phyloP scores from a whole-genome alignment of 805 yeast species.

The Saccharomycopsis lassenensis region DNA sequence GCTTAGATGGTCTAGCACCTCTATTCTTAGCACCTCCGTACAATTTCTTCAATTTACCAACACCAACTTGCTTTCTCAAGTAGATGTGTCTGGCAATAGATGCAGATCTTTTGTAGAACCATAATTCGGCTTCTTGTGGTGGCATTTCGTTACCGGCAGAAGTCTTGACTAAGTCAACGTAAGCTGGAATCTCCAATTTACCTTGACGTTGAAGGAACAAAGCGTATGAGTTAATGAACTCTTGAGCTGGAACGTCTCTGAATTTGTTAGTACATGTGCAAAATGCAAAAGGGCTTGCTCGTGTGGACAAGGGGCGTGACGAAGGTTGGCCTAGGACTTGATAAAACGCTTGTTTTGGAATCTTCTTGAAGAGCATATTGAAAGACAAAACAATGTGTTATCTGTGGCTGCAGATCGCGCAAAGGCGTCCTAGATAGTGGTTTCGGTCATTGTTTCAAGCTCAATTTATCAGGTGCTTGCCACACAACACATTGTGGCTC shows the following conservation, averaged over 20 bases:
- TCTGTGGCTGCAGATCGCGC: too few species aligned
- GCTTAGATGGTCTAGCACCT: conserved; percentile 97
- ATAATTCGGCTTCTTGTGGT: conserved; percentile 98
- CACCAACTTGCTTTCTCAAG: conserved; percentile 99
- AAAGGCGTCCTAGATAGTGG: too few species aligned
- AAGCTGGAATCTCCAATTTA: conserved; percentile 98
- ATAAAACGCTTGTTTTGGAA: too few species aligned
- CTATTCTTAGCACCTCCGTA: conserved; percentile 99
- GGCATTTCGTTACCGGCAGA: conserved; percentile 98
- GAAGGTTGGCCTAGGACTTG: too few species aligned
- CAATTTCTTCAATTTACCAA: conserved; percentile 96
- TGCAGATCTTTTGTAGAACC: conserved; percentile 99
- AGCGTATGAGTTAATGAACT: conserved; percentile 98
- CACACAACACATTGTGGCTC: too few species aligned
- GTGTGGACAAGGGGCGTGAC: too few species aligned
- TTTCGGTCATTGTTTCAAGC: too few species aligned
- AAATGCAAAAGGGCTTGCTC: too few species aligned
- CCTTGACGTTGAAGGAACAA: conserved; percentile 99
- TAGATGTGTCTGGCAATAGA: conserved; percentile 99
- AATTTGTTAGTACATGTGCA: conserved; percentile 28
- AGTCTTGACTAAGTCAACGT: conserved; percentile 99
- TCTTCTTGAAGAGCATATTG: too few species aligned
- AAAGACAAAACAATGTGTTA: too few species aligned
- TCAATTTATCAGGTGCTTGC: too few species aligned
- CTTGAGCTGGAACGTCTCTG: conserved; percentile 99